These are phyloP conservation scores for Puccinia horiana DNA, from an alignment of 1,284 basidiomycete genomes.

Conservation along the genomic window DNA sequence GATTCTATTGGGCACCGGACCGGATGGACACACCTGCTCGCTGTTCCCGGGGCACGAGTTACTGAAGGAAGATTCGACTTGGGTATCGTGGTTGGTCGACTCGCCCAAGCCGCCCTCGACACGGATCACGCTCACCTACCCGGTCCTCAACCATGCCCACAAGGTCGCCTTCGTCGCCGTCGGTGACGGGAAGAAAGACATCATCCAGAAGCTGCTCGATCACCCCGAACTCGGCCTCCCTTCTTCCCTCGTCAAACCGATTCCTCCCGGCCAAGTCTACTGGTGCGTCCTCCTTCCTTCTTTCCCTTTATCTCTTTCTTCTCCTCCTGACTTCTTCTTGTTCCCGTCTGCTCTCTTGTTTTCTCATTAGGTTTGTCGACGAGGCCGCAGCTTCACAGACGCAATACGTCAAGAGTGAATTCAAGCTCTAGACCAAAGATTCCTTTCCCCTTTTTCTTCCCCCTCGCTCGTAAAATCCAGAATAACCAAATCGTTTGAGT, in stretches of 20 bases:
- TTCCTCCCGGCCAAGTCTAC: constrained; percentile 77
- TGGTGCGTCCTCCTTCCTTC: constrained; percentile 63
- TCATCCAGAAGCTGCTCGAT: constrained; percentile 62
- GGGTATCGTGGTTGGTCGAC: constrained; percentile 91
- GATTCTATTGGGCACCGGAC: constrained; percentile 87
- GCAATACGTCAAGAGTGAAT: constrained; percentile 49
- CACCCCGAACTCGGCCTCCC: constrained; percentile 64
- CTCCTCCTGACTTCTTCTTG: background rate
- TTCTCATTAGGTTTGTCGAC: constrained; percentile 55
- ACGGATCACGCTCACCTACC: constrained; percentile 85
- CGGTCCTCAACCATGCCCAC: constrained; percentile 86
- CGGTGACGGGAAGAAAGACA: constrained; percentile 80
- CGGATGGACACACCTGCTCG: constrained; percentile 93
- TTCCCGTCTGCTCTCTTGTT: background rate
- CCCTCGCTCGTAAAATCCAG: too few relatives aligned
- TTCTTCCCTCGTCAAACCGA: constrained; percentile 76
- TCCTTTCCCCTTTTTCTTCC: too few relatives aligned
- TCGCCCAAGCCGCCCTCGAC: constrained; percentile 89
- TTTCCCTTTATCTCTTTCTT: background rate
- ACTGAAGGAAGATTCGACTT: constrained; percentile 79
- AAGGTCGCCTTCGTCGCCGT: constrained; percentile 79
- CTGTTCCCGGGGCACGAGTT: constrained; percentile 90
- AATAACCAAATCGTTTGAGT: too few relatives aligned
- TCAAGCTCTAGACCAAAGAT: constrained; percentile 49
- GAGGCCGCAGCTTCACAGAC: constrained; percentile 52